Conservation (phyloP, 2,329 filamentous ascomycete species). For the Capronia epimyces region DNA sequence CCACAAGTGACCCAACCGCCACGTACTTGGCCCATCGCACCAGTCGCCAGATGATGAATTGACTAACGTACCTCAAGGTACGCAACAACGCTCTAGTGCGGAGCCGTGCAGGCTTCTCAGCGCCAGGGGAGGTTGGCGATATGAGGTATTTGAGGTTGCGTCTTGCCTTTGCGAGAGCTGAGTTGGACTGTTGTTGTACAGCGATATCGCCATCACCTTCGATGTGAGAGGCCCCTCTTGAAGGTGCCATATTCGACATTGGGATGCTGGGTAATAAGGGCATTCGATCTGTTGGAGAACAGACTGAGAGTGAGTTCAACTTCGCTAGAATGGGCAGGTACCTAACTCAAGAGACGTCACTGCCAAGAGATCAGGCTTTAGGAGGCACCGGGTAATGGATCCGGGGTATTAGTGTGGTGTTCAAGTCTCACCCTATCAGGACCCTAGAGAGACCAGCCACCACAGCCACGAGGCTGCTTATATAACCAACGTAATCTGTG, state of each 20-base stretch:
- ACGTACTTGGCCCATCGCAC: conserved; percentile 30
- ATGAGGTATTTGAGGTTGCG: conserved; percentile 28
- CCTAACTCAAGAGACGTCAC: no score
- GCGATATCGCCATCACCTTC: conserved; percentile 15
- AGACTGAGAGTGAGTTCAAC: background rate
- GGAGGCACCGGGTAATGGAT: no score
- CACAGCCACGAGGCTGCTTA: no score
- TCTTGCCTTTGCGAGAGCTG: conserved; percentile 24
- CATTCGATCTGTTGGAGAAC: background rate
- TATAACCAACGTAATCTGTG: no score
- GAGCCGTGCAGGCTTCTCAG: conserved; percentile 19
- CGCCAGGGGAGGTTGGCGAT: background rate
- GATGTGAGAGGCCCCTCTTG: conserved; percentile 2
- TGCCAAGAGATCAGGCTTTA: no score
- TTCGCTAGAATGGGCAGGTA: no score
- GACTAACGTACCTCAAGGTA: conserved; percentile 21
- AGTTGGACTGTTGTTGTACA: conserved; percentile 25
- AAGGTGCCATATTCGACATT: conserved; percentile 15
- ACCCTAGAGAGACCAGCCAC: no score
- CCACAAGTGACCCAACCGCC: conserved; percentile 24
- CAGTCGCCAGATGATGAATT: conserved; percentile 28
- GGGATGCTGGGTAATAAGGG: background rate
- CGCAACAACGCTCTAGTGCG: conserved; percentile 27
- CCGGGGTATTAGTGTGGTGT: no score
- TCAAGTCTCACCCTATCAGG: no score